phyloP scores from a whole-genome alignment of 805 yeast genomes.

The Tanozyma kutaoensis region DNA sequence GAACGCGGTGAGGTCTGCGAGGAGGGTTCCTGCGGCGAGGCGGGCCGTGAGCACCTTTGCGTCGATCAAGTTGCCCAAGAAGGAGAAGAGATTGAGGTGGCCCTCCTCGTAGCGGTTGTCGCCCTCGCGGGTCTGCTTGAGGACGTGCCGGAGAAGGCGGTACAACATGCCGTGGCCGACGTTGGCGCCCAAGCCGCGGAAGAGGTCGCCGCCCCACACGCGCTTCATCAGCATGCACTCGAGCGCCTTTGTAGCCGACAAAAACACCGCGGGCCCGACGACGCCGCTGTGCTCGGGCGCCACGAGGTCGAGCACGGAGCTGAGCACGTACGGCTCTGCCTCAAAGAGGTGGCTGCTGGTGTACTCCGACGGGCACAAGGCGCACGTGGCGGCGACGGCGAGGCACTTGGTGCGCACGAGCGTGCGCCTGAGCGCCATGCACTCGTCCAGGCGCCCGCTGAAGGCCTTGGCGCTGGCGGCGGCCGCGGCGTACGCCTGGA shows the following conservation, averaged over 20 bases:
- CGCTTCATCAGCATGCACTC: conserved; percentile 57
- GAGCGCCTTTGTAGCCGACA: conserved; percentile 52
- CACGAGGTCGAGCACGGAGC: conserved; percentile 58
- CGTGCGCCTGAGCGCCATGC: conserved; percentile 40
- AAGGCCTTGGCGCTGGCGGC: conserved; percentile 65
- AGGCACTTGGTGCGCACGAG: conserved; percentile 52
- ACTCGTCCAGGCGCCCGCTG: conserved; percentile 38
- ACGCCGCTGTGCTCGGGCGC: conserved; percentile 40
- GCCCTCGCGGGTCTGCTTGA: conserved; percentile 28
- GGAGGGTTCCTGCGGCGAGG: conserved; percentile 62
- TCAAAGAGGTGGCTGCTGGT: conserved; percentile 58
- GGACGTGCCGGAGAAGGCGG: conserved; percentile 55
- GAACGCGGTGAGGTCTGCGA: conserved; percentile 52
- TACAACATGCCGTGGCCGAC: conserved; percentile 75
- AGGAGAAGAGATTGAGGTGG: conserved; percentile 42
- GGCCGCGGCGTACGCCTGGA: conserved; percentile 49
- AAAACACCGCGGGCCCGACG: conserved; percentile 39
- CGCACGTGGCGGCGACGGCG: conserved; percentile 51
- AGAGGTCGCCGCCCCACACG: conserved; percentile 62
- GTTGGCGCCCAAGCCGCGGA: conserved; percentile 72
- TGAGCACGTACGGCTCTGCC: conserved; percentile 54
- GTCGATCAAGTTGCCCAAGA: conserved; percentile 50
- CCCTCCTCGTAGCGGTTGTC: conserved; percentile 16
- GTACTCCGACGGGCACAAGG: conserved; percentile 41
- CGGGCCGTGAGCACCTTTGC: conserved; percentile 41